Conservation (phyloP, 2,329 filamentous ascomycete species). For the Graphilbum sp. region DNA sequence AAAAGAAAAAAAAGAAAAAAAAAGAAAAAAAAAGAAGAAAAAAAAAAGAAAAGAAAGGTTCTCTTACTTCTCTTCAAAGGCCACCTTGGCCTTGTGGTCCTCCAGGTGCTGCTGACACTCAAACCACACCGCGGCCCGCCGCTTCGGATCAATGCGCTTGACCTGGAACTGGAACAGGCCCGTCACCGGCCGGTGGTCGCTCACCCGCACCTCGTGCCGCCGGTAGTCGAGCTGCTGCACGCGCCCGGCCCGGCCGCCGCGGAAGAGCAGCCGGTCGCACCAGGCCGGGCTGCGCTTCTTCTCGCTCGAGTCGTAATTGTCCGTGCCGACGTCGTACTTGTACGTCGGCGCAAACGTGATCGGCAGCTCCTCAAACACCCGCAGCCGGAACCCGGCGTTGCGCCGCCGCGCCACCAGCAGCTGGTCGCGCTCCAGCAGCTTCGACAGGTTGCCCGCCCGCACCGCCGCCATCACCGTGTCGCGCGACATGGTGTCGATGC, state of each 20-base stretch:
- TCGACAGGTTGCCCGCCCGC: conserved; percentile 61
- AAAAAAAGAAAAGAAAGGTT: neutral
- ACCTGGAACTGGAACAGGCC: conserved; percentile 68
- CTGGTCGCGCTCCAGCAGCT: conserved; percentile 86
- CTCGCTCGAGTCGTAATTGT: conserved; percentile 86
- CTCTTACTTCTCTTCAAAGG: conserved; percentile 62
- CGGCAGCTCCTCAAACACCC: conserved; percentile 76
- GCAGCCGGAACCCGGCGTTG: conserved; percentile 76
- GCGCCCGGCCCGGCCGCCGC: conserved; percentile 44
- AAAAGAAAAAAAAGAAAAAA: no score
- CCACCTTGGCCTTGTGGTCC: conserved; percentile 50
- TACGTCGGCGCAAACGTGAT: conserved; percentile 94
- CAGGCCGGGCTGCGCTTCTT: conserved; percentile 90
- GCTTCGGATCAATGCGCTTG: conserved; percentile 60
- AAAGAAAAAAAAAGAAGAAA: no score
- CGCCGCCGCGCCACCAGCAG: conserved; percentile 75
- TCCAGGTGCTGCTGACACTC: conserved; percentile 61
- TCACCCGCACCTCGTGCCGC: conserved; percentile 77
- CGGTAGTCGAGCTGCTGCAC: conserved; percentile 80
- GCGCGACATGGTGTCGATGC: conserved; percentile 91
- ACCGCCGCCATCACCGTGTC: conserved; percentile 82
- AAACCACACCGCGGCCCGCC: conserved; percentile 51
- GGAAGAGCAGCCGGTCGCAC: conserved; percentile 88
- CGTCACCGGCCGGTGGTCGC: conserved; percentile 86
- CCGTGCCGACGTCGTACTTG: conserved; percentile 94